Evolutionary conservation across 352 stramenopile species (phyloP).

Genomic region (Pythium phragmiticola): DNA sequence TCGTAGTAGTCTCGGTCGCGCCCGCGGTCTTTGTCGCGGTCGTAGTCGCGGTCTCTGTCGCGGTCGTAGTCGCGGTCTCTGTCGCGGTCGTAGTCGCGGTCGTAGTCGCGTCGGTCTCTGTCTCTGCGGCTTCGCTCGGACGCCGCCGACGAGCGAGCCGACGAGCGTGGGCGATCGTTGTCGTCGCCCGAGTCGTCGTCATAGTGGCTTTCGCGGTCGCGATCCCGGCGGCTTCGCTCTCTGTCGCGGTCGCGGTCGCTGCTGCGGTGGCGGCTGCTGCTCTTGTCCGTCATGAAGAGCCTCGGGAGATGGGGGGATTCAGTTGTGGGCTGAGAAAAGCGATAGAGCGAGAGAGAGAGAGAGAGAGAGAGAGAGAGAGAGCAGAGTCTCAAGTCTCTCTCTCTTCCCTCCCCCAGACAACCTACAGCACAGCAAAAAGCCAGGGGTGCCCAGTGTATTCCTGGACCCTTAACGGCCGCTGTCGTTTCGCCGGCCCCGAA

Average conservation of each 20-base stretch:
- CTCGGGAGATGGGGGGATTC: neutral
- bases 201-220: constrained; percentile 24
- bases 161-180: constrained; percentile 7
- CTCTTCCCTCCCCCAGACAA: too few relatives aligned
- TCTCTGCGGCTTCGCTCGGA: constrained; percentile 29
- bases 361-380: neutral
- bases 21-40: constrained; percentile 30
- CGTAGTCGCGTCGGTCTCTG: constrained; percentile 16
- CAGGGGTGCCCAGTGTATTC: too few relatives aligned
- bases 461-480: too few relatives aligned
- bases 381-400: neutral
- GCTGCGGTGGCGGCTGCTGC: constrained; percentile 16
- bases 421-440: too few relatives aligned
- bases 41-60: constrained; percentile 25
- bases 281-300: constrained; percentile 22
- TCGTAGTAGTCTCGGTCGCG: constrained; percentile 16
- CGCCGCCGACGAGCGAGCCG: constrained; percentile 1
- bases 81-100: constrained; percentile 34
- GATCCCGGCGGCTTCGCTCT: constrained; percentile 20
- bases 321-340: neutral
- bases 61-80: constrained; percentile 32
- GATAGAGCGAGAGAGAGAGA: neutral
- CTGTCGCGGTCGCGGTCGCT: constrained; percentile 20
- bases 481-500: too few relatives aligned
- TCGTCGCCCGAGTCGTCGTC: constrained; percentile 7